Base-by-base conservation (phyloP, 73 alveolate genomes). In the Paramecium octaurelia region DNA sequence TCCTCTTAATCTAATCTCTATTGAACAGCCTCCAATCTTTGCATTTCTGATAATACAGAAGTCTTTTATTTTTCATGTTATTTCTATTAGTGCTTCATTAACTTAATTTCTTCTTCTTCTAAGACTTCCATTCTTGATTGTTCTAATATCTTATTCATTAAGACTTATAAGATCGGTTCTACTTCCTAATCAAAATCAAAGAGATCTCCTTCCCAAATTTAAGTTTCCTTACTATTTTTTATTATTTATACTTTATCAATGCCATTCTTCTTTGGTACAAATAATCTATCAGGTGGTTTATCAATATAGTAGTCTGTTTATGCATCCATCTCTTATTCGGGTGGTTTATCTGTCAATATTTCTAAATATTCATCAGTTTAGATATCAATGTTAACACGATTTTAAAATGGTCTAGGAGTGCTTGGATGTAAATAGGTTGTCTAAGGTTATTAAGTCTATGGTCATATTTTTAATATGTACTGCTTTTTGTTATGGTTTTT, bases 91-190 rank as follows among this genome's bases (percentile, higher is more conserved):
- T 93, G 95, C 88, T 95, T 96, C 98, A 97, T 97, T 35, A 80
- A 92, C 73, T 94, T 96, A 20, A 96, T 95, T 93, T 97, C 99
- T 88, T 96, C 98, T 76, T 97, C 99, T 89, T 97, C 99, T 18
- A 97, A 94, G 43, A 97, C 98, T 92, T 97, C 99, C 99, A 97
- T 97, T 86, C 99, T 95, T 58, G 98, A 95, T 85, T 96, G 96
- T 70, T 97, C 99, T 8, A 97, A 86, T 50, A 98, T 96, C 86
- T 97, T 97, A 80, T 96, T 97, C 77, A 97, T 94, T 16, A 97
- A 85, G 40, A 97, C 99, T 70, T 96, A 90, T n/a, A 97, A 93
- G 16, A 97, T 97, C 2, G 99, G 99, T 50, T 97, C 99, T 35
- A 97, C 99, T 94, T 97, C 99, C 40, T 90, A 95, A 93, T 97